Evolutionary conservation across 305 asterid species (phyloP).

Genomic region (Fraxinus dipetala): DNA sequence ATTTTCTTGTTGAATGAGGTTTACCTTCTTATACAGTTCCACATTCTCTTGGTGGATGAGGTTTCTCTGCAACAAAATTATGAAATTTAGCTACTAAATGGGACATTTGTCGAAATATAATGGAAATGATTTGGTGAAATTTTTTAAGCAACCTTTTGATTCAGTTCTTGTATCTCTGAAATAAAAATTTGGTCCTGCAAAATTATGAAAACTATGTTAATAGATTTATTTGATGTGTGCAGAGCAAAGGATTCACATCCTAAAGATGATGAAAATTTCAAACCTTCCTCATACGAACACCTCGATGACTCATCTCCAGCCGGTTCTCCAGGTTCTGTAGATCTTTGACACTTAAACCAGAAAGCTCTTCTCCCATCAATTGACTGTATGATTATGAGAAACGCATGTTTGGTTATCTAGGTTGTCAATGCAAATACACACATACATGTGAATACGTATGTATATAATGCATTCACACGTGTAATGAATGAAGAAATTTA

Average conservation of each 20-base stretch:
- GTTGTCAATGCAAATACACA: background rate
- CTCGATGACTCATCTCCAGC: slow-evolving; percentile 59
- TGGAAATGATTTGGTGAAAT: background rate
- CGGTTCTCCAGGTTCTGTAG: slow-evolving; percentile 62
- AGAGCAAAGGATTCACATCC: background rate
- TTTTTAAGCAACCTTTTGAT: slow-evolving; percentile 44
- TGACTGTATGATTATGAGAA: slow-evolving; percentile 37
- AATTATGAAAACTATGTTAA: slow-evolving; percentile 21
- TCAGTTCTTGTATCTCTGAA: slow-evolving; percentile 59
- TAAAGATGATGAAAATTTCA: slow-evolving; percentile 2
- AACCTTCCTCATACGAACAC: slow-evolving; percentile 66
- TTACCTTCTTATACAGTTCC: slow-evolving; percentile 60
- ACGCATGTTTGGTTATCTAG: slow-evolving; percentile 5
- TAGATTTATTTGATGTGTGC: background rate
- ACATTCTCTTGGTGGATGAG: slow-evolving; percentile 64
- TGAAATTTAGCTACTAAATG: slow-evolving; percentile 28
- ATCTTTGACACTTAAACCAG: slow-evolving; percentile 53
- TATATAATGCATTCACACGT: background rate
- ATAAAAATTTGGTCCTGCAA: slow-evolving; percentile 54
- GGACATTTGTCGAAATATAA: slow-evolving; percentile 9
- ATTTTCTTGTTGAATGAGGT: slow-evolving; percentile 45
- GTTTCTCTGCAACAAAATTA: slow-evolving; percentile 51
- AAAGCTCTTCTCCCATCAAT: slow-evolving; percentile 68
- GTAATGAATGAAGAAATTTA: background rate
- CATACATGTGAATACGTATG: background rate